Evolutionary conservation across 805 yeast species (phyloP).

Genomic region (Cyberlindnera veronae): DNA sequence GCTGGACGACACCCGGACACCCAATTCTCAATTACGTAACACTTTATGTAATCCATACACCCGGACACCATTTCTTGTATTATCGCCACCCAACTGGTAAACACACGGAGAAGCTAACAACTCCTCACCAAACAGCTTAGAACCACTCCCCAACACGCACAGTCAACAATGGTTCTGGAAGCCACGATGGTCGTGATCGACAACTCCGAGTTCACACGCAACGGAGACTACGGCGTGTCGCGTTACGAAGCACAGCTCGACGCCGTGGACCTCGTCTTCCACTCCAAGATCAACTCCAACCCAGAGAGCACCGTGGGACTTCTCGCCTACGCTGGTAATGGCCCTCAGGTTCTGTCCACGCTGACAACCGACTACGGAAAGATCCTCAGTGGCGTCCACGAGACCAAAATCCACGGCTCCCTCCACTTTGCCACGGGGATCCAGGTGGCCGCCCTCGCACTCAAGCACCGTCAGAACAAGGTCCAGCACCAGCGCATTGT

Average conservation of each 20-base stretch:
- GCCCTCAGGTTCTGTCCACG: constrained; percentile 85
- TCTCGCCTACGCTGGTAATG: constrained; percentile 81
- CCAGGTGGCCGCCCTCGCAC: constrained; percentile 90
- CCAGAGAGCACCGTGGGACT: constrained; percentile 95
- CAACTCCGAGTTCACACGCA: constrained; percentile 93
- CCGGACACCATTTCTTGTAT: not conserved
- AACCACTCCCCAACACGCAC: not conserved
- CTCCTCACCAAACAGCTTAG: not conserved
- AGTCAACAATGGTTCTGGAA: constrained; percentile 75
- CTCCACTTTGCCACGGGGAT: constrained; percentile 75
- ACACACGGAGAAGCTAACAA: not conserved
- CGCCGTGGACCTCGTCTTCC: constrained; percentile 82
- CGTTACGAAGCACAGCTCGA: constrained; percentile 92
- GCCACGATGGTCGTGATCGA: constrained; percentile 95
- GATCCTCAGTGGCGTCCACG: constrained; percentile 79
- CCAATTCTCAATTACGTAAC: too few species aligned
- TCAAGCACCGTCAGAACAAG: constrained; percentile 94
- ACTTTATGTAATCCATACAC: not conserved
- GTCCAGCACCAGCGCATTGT: constrained; percentile 88
- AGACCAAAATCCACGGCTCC: constrained; percentile 65
- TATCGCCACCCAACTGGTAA: not conserved
- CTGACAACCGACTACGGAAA: constrained; percentile 85
- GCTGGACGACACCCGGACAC: too few species aligned
- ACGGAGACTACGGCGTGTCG: constrained; percentile 88
- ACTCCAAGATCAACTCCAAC: constrained; percentile 79